phyloP scores from a whole-genome alignment of 2,329 filamentous ascomycete genomes.

The Ophiostoma quercus region DNA sequence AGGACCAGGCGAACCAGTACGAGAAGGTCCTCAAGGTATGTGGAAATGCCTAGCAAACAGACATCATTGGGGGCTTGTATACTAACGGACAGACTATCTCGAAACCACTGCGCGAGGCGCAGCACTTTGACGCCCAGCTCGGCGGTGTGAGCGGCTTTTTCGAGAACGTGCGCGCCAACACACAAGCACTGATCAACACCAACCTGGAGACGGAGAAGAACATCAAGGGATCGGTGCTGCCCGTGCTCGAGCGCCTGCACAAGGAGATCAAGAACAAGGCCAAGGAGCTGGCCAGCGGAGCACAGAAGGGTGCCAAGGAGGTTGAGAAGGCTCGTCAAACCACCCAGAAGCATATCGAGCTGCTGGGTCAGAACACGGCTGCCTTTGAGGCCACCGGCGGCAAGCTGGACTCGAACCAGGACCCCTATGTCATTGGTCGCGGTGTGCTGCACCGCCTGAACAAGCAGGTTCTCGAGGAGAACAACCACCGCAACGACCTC shows the following conservation, averaged over 20 bases:
- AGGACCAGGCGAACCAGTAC: constrained; percentile 84
- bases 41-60: too few species aligned
- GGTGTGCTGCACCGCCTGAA: constrained; percentile 77
- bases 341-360: constrained; percentile 94
- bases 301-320: constrained; percentile 77
- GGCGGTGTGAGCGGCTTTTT: constrained; percentile 86
- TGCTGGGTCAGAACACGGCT: constrained; percentile 80
- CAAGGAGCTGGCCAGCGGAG: constrained; percentile 80
- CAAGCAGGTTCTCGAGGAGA: constrained; percentile 91
- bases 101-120: constrained; percentile 77
- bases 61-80: not conserved
- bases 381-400: constrained; percentile 70
- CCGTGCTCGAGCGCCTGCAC: constrained; percentile 84
- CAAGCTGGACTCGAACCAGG: constrained; percentile 64
- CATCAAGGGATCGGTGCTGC: constrained; percentile 78
- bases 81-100: constrained; percentile 62
- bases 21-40: constrained; percentile 82
- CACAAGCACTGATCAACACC: constrained; percentile 81
- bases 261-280: constrained; percentile 94
- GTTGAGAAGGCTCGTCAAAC: constrained; percentile 81
- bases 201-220: constrained; percentile 89
- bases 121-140: constrained; percentile 88
- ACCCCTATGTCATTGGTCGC: constrained; percentile 82
- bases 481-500: constrained; percentile 90
- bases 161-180: constrained; percentile 89